A percentile compares a stretch with the other conserved stretches of the same genome.
Evolutionary conservation across 768 basidiomycete genomes (phyloP).

Genomic region (Psilocybe azurescens): DNA sequence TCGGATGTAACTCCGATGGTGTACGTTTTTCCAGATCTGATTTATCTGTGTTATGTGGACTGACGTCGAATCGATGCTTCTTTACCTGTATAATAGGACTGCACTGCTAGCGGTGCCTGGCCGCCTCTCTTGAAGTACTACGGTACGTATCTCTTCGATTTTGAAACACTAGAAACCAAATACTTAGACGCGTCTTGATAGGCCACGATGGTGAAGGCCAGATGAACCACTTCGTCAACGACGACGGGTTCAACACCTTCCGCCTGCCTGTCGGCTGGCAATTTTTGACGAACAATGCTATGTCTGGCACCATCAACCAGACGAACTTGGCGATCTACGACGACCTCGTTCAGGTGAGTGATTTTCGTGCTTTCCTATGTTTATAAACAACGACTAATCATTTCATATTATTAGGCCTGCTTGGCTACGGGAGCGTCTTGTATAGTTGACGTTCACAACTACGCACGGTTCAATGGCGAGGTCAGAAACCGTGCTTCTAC

Average conservation of each 20-base stretch:
- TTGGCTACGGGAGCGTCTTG: conserved; percentile 55
- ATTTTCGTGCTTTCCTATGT: neutral
- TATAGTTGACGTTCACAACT: conserved; percentile 66
- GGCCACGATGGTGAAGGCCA: conserved; percentile 54
- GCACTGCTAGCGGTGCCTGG: conserved; percentile 43
- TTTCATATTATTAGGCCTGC: conserved; percentile 34
- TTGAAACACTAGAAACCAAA: conserved; percentile 3
- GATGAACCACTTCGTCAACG: conserved; percentile 61
- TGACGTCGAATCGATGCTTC: neutral
- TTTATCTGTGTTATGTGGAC: neutral
- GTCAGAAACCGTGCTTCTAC: conserved; percentile 26
- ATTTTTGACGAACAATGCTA: conserved; percentile 44
- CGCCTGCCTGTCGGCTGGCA: conserved; percentile 70
- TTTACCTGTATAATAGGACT: conserved; percentile 25
- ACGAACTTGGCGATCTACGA: conserved; percentile 55
- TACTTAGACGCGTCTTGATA: conserved; percentile 11
- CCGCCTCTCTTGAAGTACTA: conserved; percentile 53
- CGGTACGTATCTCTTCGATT: conserved; percentile 45
- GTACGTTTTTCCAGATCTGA: conserved; percentile 9
- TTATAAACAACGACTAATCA: neutral
- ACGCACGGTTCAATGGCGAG: conserved; percentile 58
- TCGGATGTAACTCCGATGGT: conserved; percentile 53
- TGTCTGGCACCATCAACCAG: conserved; percentile 45
- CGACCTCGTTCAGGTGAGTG: conserved; percentile 48
- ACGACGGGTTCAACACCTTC: conserved; percentile 62